A percentile compares a stretch with the other conserved stretches of the same genome.
phyloP scores from a whole-genome alignment of 139 green algal species.

The Mesostigma viride region DNA sequence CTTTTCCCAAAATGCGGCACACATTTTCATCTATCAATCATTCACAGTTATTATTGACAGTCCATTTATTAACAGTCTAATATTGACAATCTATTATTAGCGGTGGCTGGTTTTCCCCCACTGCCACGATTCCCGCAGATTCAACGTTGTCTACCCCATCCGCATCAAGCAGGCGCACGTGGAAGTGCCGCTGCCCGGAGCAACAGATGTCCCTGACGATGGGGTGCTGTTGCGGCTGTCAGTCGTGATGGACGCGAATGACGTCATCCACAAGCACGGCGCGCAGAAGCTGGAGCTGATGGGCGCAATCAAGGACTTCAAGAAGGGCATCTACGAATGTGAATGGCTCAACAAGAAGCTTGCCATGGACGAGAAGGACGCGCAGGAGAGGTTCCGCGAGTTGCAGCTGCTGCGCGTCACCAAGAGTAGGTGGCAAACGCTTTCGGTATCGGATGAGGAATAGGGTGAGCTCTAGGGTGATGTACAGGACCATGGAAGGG shows the following conservation, averaged over 20 bases:
- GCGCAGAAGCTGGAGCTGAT: slow-evolving; percentile 43
- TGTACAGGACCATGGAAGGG: slow-evolving; percentile 24
- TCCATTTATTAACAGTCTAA: too few species aligned
- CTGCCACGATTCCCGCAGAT: neutral
- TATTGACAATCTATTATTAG: too few species aligned
- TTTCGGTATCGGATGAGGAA: too few species aligned
- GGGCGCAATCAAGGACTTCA: slow-evolving; percentile 62
- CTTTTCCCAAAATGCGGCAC: too few species aligned
- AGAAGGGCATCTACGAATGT: slow-evolving; percentile 56
- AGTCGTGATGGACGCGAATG: slow-evolving; percentile 30
- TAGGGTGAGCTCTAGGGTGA: slow-evolving; percentile 35
- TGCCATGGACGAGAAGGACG: slow-evolving; percentile 49
- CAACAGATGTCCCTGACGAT: slow-evolving; percentile 13
- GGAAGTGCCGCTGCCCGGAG: slow-evolving; percentile 8
- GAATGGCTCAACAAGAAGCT: slow-evolving; percentile 51
- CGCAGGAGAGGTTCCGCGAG: slow-evolving; percentile 45
- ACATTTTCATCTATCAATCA: too few species aligned
- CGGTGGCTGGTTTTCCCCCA: too few species aligned
- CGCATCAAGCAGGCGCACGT: slow-evolving; percentile 41
- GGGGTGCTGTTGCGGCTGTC: slow-evolving; percentile 40
- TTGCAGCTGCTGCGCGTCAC: slow-evolving; percentile 69
- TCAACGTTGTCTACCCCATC: slow-evolving; percentile 43
- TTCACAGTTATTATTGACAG: too few species aligned
- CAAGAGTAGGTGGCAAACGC: too few species aligned
- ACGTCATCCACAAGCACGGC: slow-evolving; percentile 35